These are phyloP conservation scores for Tolypocladium amazonense DNA, from an alignment of 2,329 filamentous ascomycete species.

Conservation along the genomic window DNA sequence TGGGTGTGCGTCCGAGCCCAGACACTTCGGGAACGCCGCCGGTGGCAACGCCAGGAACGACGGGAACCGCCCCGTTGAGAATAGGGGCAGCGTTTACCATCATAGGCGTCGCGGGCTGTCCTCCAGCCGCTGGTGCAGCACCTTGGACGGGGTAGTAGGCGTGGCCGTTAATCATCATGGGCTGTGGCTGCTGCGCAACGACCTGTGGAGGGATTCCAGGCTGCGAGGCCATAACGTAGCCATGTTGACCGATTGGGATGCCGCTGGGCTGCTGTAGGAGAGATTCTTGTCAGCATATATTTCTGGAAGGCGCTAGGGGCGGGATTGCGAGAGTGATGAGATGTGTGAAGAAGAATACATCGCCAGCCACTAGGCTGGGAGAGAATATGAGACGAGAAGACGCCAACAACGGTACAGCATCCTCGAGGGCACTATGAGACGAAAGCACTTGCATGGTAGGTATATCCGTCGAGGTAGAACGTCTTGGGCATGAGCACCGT, in stretches of 20 bases:
- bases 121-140: constrained; percentile 5
- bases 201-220: constrained; percentile 19
- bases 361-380: not conserved
- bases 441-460: constrained; percentile 30
- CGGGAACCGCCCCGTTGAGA: constrained; percentile 13
- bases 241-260: constrained; percentile 17
- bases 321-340: not conserved
- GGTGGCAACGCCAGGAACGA: constrained; percentile 28
- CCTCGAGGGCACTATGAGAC: constrained; percentile 7
- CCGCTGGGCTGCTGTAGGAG: constrained; percentile 18
- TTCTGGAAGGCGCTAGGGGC: not conserved
- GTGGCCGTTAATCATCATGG: constrained; percentile 21
- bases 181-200: constrained; percentile 10
- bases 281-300: constrained; percentile 4
- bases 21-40: constrained; percentile 33
- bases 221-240: constrained; percentile 22
- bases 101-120: constrained; percentile 15
- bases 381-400: not conserved
- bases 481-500: constrained; percentile 22
- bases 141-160: constrained; percentile 8
- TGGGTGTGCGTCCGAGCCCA: constrained; percentile 39
- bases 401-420: not conserved
- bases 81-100: constrained; percentile 9
- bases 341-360: not conserved
- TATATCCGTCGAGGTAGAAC: constrained; percentile 18